Evolutionary conservation across 2,329 filamentous ascomycete species (phyloP).

Genomic region (Cryphonectria naterciae): DNA sequence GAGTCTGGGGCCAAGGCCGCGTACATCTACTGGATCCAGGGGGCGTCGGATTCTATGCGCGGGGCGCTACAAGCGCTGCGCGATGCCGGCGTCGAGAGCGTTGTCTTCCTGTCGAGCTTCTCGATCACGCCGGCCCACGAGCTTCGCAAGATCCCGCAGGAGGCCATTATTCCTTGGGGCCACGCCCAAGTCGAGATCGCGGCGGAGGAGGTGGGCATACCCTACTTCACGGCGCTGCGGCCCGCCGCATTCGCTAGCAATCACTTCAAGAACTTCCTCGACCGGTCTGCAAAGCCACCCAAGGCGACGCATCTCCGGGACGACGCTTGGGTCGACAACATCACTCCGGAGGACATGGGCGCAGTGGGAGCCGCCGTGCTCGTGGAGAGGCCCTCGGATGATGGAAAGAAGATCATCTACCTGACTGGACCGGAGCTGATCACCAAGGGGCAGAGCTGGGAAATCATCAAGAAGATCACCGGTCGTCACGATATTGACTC

Average conservation of each 20-base stretch:
- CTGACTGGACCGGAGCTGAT: slow-evolving; percentile 44
- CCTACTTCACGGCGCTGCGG: slow-evolving; percentile 42
- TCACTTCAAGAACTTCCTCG: slow-evolving; percentile 28
- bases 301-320: slow-evolving; percentile 36
- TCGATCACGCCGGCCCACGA: slow-evolving; percentile 37
- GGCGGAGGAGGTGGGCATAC: slow-evolving; percentile 46
- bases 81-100: slow-evolving; percentile 47
- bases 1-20: slow-evolving; percentile 48
- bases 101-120: slow-evolving; percentile 49
- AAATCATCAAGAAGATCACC: slow-evolving; percentile 37
- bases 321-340: slow-evolving; percentile 44
- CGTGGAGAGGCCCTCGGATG: slow-evolving; percentile 36
- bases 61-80: slow-evolving; percentile 48
- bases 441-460: slow-evolving; percentile 36
- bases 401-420: slow-evolving; percentile 38
- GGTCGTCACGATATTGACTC: slow-evolving; percentile 36
- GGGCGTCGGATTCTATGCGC: slow-evolving; percentile 44
- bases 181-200: slow-evolving; percentile 51
- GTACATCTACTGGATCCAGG: slow-evolving; percentile 50
- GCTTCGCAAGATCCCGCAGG: slow-evolving; percentile 33
- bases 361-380: slow-evolving; percentile 45
- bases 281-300: slow-evolving; percentile 30
- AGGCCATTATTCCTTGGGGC: slow-evolving; percentile 42
- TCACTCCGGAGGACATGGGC: slow-evolving; percentile 51
- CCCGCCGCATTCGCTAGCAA: slow-evolving; percentile 52